phyloP scores from a whole-genome alignment of 768 basidiomycete genomes.

The Pisolithus sp. region DNA sequence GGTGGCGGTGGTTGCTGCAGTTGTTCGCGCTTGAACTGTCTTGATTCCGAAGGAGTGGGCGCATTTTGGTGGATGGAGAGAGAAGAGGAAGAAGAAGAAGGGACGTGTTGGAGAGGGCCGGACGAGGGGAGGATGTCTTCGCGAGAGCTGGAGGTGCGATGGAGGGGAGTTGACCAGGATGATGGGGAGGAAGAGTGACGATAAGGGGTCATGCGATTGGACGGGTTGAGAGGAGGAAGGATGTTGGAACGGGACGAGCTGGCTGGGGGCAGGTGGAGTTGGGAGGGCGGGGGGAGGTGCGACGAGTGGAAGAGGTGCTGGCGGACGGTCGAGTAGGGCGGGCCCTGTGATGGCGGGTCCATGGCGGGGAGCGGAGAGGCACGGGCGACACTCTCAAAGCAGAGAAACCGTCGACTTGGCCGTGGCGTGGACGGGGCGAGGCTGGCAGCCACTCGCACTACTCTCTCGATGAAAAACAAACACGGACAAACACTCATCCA shows the following conservation, averaged over 20 bases:
- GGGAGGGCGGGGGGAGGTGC: constrained; percentile 40
- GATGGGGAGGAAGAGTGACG: constrained; percentile 23
- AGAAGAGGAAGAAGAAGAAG: too few species aligned
- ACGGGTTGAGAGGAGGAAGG: constrained; percentile 34
- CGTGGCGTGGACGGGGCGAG: constrained; percentile 3
- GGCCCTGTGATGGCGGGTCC: constrained; percentile 26
- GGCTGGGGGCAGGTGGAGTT: constrained; percentile 33
- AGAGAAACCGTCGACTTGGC: constrained; percentile 1
- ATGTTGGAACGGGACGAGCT: constrained; percentile 28
- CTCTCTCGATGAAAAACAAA: constrained; percentile 12
- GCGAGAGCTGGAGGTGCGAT: constrained; percentile 36
- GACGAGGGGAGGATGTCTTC: constrained; percentile 36
- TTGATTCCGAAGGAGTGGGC: constrained; percentile 15
- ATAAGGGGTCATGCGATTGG: constrained; percentile 21
- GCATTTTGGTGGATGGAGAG: constrained; percentile 19
- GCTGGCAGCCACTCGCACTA: background rate
- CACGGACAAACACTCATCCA: constrained; percentile 18
- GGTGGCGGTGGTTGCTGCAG: constrained; percentile 13
- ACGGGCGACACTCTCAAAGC: constrained; percentile 4
- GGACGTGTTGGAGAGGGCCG: too few species aligned
- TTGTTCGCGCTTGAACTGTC: constrained; percentile 26
- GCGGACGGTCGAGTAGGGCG: constrained; percentile 21
- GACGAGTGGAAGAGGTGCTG: constrained; percentile 36
- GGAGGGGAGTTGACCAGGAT: constrained; percentile 20
- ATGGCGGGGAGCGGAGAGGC: constrained; percentile 6